Conservation (phyloP, 2,329 filamentous ascomycete genomes). For the Dactylellina parvicollis region DNA sequence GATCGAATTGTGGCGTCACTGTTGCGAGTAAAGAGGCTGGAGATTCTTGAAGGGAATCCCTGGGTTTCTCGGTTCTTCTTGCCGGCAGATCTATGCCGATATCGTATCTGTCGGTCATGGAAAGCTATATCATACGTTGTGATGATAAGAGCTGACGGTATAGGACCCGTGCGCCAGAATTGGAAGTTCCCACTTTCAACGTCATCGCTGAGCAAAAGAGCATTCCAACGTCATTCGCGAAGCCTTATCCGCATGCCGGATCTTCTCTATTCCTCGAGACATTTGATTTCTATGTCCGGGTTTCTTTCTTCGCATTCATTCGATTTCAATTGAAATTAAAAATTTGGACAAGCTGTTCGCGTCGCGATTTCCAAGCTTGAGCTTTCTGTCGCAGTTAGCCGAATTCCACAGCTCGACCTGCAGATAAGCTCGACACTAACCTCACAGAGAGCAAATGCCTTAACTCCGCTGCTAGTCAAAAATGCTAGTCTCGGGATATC, state of each 20-base stretch:
- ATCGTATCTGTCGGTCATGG: background rate
- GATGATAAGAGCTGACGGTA: conserved; percentile 30
- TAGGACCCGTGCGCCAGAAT: background rate
- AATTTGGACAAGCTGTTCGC: background rate
- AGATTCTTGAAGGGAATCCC: conserved; percentile 16
- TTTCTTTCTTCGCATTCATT: background rate
- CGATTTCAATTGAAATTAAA: too few species aligned
- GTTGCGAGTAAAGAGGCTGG: conserved; percentile 1
- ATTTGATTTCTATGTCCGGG: background rate
- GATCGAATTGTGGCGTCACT: conserved; percentile 55
- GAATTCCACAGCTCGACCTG: background rate
- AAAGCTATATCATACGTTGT: background rate
- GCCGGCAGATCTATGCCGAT: conserved; percentile 6
- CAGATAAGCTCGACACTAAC: too few species aligned
- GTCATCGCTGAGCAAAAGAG: background rate
- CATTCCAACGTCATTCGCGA: conserved; percentile 6
- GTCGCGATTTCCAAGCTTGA: too few species aligned
- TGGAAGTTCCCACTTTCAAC: background rate
- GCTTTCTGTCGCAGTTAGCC: background rate
- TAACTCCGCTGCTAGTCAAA: background rate
- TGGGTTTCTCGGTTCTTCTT: conserved; percentile 37
- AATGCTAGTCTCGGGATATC: too few species aligned
- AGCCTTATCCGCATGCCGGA: background rate
- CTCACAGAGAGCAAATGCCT: background rate
- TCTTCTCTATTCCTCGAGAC: background rate